These are phyloP conservation scores for Acanthamoeba sp. DNA, from an alignment of 208 protist species.

Conservation along the genomic window DNA sequence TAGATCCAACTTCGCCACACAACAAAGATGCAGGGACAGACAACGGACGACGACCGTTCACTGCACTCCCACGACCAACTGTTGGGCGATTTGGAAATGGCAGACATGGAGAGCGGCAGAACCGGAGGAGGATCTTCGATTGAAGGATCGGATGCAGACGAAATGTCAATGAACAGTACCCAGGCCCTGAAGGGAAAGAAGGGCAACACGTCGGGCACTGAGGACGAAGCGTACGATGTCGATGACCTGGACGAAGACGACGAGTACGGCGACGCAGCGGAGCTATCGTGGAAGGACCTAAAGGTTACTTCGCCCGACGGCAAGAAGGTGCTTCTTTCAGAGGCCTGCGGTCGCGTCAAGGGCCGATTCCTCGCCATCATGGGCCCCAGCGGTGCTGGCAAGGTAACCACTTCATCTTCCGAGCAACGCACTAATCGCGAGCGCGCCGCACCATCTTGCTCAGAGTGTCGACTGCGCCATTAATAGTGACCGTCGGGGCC, in stretches of 20 bases:
- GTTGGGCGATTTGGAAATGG: conserved; percentile 21
- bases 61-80: not conserved
- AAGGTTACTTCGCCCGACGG: conserved; percentile 45
- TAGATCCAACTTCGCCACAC: not conserved
- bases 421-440: no score
- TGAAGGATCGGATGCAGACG: not conserved
- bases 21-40: not conserved
- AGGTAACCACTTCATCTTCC: conserved; percentile 20
- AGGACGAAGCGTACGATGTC: conserved; percentile 26
- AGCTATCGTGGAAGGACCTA: conserved; percentile 46
- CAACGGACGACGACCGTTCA: conserved; percentile 38
- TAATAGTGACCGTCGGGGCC: no score
- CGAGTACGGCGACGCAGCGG: conserved; percentile 13
- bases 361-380: conserved; percentile 71
- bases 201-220: not conserved
- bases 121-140: not conserved
- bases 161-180: not conserved
- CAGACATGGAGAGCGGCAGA: not conserved
- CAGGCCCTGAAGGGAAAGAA: not conserved
- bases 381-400: conserved; percentile 68
- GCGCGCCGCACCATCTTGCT: no score
- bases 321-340: conserved; percentile 51
- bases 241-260: conserved; percentile 10
- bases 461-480: no score
- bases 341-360: conserved; percentile 68